phyloP scores from a whole-genome alignment of 1,139 yeast genomes.

The Pichia cactophila region DNA sequence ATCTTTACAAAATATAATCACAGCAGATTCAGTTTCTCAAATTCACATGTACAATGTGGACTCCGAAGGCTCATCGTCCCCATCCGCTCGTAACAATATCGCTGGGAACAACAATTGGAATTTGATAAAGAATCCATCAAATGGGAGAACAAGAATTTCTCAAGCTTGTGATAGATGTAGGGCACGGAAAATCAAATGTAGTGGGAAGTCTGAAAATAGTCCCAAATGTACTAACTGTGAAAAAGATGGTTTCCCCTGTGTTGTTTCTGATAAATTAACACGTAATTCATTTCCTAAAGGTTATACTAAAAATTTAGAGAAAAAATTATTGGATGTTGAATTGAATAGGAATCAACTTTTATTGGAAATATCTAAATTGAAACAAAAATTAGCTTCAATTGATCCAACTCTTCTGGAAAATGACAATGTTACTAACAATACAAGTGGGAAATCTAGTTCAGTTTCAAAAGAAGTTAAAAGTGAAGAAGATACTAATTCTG shows the following conservation, averaged over 20 bases:
- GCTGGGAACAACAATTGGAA: slow-evolving; percentile 19
- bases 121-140: slow-evolving; percentile 28
- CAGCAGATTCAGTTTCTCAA: neutral
- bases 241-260: slow-evolving; percentile 58
- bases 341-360: slow-evolving; percentile 41
- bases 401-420: neutral
- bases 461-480: neutral
- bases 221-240: slow-evolving; percentile 62
- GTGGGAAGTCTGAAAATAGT: slow-evolving; percentile 41
- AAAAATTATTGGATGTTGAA: slow-evolving; percentile 51
- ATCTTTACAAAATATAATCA: neutral
- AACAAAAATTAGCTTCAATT: slow-evolving; percentile 7
- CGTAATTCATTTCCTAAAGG: slow-evolving; percentile 72
- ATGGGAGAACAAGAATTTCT: slow-evolving; percentile 42
- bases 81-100: neutral
- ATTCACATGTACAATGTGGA: neutral
- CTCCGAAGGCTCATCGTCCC: neutral
- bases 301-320: slow-evolving; percentile 66
- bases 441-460: neutral
- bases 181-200: slow-evolving; percentile 69
- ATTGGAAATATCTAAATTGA: slow-evolving; percentile 22
- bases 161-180: slow-evolving; percentile 81
- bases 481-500: neutral
- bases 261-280: slow-evolving; percentile 63
- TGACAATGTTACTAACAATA: neutral